phyloP scores from a whole-genome alignment of 768 basidiomycete genomes.

The Russula griseocarnosa region DNA sequence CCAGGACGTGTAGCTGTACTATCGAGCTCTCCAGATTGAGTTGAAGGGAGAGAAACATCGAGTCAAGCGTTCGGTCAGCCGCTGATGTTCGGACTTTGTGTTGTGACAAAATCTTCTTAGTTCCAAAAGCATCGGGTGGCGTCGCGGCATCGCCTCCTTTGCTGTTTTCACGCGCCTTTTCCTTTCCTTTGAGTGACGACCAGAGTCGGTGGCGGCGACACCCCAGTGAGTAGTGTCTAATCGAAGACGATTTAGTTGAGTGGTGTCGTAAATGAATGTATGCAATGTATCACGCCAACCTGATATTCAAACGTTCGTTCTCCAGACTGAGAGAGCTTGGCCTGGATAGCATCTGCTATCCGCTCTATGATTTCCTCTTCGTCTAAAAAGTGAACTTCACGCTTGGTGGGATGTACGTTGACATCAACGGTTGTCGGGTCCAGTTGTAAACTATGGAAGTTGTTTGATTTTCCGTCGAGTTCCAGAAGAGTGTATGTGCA shows the following conservation, averaged over 20 bases:
- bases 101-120: slow-evolving; percentile 63
- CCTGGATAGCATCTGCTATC: slow-evolving; percentile 73
- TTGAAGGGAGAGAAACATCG: slow-evolving; percentile 79
- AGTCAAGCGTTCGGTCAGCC: slow-evolving; percentile 86
- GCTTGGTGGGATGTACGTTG: slow-evolving; percentile 97
- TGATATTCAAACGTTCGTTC: slow-evolving; percentile 65
- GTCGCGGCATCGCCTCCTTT: slow-evolving; percentile 7
- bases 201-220: slow-evolving; percentile 9
- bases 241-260: neutral
- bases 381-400: slow-evolving; percentile 90
- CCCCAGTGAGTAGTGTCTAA: slow-evolving; percentile 62
- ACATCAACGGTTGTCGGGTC: slow-evolving; percentile 89
- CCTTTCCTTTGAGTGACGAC: slow-evolving; percentile 18
- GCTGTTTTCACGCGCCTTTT: slow-evolving; percentile 17
- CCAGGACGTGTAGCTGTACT: neutral
- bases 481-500: neutral
- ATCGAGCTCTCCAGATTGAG: slow-evolving; percentile 34
- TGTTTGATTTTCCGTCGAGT: neutral
- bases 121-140: slow-evolving; percentile 23
- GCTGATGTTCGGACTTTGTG: slow-evolving; percentile 90
- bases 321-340: slow-evolving; percentile 42
- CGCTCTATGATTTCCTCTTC: slow-evolving; percentile 81
- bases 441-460: slow-evolving; percentile 59
- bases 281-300: slow-evolving; percentile 35
- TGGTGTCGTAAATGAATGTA: neutral